Evolutionary conservation across 345 rosid genomes (phyloP), one percentile per base, ranked within the genome.

Genomic region (Salix dunnii): DNA sequence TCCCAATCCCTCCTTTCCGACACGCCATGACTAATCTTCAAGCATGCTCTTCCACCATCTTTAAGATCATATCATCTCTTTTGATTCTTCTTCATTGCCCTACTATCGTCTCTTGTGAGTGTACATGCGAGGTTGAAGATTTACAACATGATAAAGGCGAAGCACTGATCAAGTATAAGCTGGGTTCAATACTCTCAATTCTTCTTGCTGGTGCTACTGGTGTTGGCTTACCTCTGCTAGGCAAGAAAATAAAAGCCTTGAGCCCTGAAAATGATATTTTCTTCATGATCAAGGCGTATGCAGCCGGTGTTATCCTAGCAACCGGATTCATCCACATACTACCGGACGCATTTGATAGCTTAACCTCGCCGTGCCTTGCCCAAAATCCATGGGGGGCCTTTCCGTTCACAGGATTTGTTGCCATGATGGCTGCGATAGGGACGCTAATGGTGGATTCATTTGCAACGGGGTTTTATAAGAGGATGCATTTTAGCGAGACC

Each of bases 321-420:
- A 89, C 95, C 1, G 89, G 93, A 7, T 89, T 88, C 77, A 58
- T 92, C 42, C 95, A 91, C 85, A 83, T 88, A 20, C 87, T 92
- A 5, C 91, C 96, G 0, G 88, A 90, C 2, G 89, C 96, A 2
- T 89, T 87, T n/a, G 82, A 87, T 7, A 78, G 70, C 62, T 79
- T 90, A 74, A 86, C 89, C 61, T 88, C 91, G 14, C 87, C 92
- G 4, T 88, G 91, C 53, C 79, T 90, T 0, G 23, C 53, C 20
- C 74, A 78, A 43, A 51, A 80, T 55, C 88, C 89, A 17, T 87
- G 93, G 97, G 81, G 85, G 17, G 82, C 78, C 12, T 89, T 90
- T 60, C 93, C 94, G 3, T 85, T 89, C 73, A 27, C 91, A 0
- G 91, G 90, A 3, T 88, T 91, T 30, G 80, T 88, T 3, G 89